These are phyloP conservation scores for Penicillium fuscoglaucum DNA, from an alignment of 2,329 filamentous ascomycete species.

Conservation along the genomic window DNA sequence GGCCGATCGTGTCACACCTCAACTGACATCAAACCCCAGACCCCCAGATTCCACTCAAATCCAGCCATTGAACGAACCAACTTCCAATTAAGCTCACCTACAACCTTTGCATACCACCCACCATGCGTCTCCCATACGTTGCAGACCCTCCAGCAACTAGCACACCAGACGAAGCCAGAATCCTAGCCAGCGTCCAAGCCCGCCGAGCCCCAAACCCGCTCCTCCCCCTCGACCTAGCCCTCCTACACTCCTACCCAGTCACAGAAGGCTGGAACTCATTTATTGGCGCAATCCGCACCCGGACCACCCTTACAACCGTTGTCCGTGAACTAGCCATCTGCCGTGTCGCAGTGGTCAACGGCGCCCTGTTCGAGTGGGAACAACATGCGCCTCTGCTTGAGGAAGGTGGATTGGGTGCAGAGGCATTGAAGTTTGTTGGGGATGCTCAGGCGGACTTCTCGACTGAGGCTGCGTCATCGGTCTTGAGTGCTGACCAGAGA, in stretches of 20 bases:
- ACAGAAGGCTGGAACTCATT: constrained; percentile 62
- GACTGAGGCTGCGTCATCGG: constrained; percentile 26
- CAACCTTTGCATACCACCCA: not conserved
- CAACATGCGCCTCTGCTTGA: constrained; percentile 75
- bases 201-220: constrained; percentile 53
- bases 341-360: constrained; percentile 75
- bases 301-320: constrained; percentile 50
- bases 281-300: constrained; percentile 56
- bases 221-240: constrained; percentile 54
- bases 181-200: constrained; percentile 53
- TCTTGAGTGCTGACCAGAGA: constrained; percentile 62
- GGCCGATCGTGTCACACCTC: not conserved
- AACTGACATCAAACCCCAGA: not conserved
- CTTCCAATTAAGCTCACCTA: not conserved
- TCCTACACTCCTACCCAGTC: constrained; percentile 57
- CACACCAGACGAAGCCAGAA: constrained; percentile 50
- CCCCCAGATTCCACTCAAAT: constrained; percentile 3
- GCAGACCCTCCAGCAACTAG: constrained; percentile 51
- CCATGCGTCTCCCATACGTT: constrained; percentile 59
- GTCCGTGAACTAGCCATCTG: constrained; percentile 78
- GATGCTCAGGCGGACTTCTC: constrained; percentile 33
- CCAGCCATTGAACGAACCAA: not conserved
- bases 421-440: constrained; percentile 40
- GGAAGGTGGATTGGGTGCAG: constrained; percentile 56
- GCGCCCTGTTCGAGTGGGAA: constrained; percentile 82